Conservation (phyloP, 2,329 filamentous ascomycete genomes). For the Cadophora sp. region DNA sequence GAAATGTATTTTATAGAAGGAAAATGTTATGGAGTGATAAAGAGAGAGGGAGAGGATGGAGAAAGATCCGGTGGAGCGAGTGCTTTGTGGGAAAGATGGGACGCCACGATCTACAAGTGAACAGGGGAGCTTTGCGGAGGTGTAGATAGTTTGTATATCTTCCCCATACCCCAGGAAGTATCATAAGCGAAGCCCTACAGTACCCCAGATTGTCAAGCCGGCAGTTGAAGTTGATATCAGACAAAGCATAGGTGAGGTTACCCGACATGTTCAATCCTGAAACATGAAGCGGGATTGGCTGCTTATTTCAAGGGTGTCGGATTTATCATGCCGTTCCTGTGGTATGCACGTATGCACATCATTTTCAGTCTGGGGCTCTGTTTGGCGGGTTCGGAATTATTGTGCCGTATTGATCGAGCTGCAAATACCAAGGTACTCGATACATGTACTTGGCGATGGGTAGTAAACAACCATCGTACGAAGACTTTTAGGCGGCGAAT, state of each 20-base stretch:
- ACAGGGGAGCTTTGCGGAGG: too few species aligned
- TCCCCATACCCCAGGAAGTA: neutral
- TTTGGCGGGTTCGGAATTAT: neutral
- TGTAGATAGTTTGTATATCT: neutral
- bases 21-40: too few species aligned
- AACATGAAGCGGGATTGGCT: neutral
- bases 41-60: too few species aligned
- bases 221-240: too few species aligned
- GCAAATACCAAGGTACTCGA: neutral
- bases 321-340: neutral
- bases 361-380: too few species aligned
- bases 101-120: too few species aligned
- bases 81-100: too few species aligned
- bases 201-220: too few species aligned
- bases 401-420: neutral
- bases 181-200: too few species aligned
- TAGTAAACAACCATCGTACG: too few species aligned
- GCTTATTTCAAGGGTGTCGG: neutral
- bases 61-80: too few species aligned
- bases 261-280: neutral
- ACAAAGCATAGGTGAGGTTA: neutral
- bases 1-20: neutral
- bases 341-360: neutral
- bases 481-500: too few species aligned
- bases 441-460: neutral